phyloP scores from a whole-genome alignment of 495 filamentous ascomycete genomes.

The Cetradonia linearis region DNA sequence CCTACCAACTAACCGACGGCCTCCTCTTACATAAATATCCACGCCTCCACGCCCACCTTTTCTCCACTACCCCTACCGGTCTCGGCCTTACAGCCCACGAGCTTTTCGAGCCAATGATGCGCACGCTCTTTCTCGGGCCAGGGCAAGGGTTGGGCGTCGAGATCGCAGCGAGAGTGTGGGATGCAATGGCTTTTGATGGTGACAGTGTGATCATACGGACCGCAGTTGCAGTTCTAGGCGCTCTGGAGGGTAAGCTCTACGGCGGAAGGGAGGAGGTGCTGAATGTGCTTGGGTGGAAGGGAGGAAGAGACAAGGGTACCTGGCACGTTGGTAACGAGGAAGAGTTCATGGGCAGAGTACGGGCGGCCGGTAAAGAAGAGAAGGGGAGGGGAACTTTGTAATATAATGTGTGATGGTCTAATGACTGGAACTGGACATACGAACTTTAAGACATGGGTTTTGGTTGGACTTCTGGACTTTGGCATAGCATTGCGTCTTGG shows the following conservation, averaged over 20 bases:
- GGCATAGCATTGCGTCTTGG: slow-evolving; percentile 4
- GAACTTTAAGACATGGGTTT: neutral
- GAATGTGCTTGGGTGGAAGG: slow-evolving; percentile 45
- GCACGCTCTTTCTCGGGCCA: slow-evolving; percentile 41
- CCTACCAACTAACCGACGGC: slow-evolving; percentile 60
- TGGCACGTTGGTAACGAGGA: slow-evolving; percentile 47
- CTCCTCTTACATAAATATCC: slow-evolving; percentile 64
- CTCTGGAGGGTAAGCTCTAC: slow-evolving; percentile 53
- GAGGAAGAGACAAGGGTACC: slow-evolving; percentile 30
- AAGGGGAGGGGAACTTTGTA: neutral
- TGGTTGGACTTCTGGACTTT: neutral
- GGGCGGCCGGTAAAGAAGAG: slow-evolving; percentile 54
- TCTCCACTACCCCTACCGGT: slow-evolving; percentile 28
- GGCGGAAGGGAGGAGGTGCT: slow-evolving; percentile 44
- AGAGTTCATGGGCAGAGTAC: slow-evolving; percentile 57
- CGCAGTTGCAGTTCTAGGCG: slow-evolving; percentile 58
- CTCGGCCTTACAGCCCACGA: slow-evolving; percentile 38
- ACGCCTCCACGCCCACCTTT: slow-evolving; percentile 58
- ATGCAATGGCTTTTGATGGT: slow-evolving; percentile 90
- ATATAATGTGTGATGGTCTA: neutral
- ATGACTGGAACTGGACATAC: slow-evolving; percentile 3
- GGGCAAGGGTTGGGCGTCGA: slow-evolving; percentile 53
- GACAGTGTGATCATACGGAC: slow-evolving; percentile 72
- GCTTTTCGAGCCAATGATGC: slow-evolving; percentile 49
- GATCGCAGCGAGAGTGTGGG: slow-evolving; percentile 71